Percentiles rank a stretch among this genome's conserved stretches.
Evolutionary conservation across 192 early-diverging fungal genomes (phyloP).

Genomic region (Piromyces sp.): DNA sequence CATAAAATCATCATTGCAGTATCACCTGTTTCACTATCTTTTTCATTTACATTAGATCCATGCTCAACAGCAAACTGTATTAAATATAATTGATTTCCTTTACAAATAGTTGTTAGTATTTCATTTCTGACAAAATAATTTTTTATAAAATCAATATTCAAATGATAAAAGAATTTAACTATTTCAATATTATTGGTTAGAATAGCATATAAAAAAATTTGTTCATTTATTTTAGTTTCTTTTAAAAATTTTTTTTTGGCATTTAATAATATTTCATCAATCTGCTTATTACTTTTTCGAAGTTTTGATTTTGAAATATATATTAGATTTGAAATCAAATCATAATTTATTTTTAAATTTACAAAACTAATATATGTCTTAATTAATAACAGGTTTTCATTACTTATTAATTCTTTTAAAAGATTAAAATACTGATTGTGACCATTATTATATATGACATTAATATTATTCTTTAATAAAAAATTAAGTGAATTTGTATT

Average conservation of each 20-base stretch:
- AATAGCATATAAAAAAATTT: neutral
- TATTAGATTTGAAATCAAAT: neutral
- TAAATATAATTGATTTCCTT: neutral
- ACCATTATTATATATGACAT: neutral
- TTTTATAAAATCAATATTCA: neutral
- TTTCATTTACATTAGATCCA: neutral
- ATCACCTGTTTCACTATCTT: neutral
- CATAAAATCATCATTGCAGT: neutral
- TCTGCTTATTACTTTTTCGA: neutral
- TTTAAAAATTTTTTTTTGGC: neutral
- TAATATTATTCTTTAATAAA: neutral
- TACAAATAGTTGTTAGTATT: neutral
- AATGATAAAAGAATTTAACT: neutral
- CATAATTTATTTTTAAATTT: neutral
- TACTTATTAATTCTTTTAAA: neutral
- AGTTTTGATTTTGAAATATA: neutral
- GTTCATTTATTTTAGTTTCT: neutral
- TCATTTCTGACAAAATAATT: neutral
- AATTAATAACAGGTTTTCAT: neutral
- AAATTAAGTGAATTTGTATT: neutral
- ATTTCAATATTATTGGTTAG: neutral
- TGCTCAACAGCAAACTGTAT: neutral
- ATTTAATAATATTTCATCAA: neutral
- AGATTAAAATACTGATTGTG: neutral
- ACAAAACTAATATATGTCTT: neutral